Base-by-base conservation (phyloP, 371 early-diverging fungal genomes). In the Mortierella sp. region DNA sequence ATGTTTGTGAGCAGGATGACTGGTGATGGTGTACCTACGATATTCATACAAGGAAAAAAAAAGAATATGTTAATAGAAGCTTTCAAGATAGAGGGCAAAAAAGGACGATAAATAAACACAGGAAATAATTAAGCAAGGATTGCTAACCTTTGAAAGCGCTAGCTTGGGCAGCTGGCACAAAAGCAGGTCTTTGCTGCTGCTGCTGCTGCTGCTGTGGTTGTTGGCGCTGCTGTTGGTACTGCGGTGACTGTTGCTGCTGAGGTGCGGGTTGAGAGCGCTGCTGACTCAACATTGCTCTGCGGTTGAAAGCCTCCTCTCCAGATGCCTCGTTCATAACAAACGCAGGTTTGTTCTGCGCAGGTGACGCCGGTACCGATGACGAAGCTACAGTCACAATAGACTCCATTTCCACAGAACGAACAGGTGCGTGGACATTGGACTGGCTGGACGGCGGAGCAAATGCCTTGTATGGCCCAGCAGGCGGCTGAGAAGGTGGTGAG, bases 251-350 rank as follows among this genome's bases (percentile, higher is more conserved):
- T 8, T 44, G 54, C 38, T 68, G 70, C 21, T 54, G 70, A 47
- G 45, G 45, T 11, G 76, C 50, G 6, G 73, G 70, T 55, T 73
- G 71, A 19, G 74, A 9, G 45, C 78, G 79, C 74, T 80, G 83
- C 45, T 88, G 81, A 65, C 90, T 91, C 79, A 95, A 78, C 73
- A 80, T 84, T 13, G 92, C 88, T 71, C 96, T 89, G 45, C 94
- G 89, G 73, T 91, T 84, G 82, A 94, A 95, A 10, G 94, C 96
- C 79, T 96, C 96, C 38, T 95, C 95, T 44, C 94, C 95, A 1
- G 94, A 89, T 38, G 90, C 90, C 65, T 92, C 91, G 8, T 74
- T 71, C 76, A 74, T 60, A 44, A 80, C 65, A n/a, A 65, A 45
- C 84, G 78, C 75, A 90, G 84, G 14, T 90, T 81, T 42, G 57